Base-by-base conservation (phyloP, 176 grass and related monocot species). In the Zizania latifolia region DNA sequence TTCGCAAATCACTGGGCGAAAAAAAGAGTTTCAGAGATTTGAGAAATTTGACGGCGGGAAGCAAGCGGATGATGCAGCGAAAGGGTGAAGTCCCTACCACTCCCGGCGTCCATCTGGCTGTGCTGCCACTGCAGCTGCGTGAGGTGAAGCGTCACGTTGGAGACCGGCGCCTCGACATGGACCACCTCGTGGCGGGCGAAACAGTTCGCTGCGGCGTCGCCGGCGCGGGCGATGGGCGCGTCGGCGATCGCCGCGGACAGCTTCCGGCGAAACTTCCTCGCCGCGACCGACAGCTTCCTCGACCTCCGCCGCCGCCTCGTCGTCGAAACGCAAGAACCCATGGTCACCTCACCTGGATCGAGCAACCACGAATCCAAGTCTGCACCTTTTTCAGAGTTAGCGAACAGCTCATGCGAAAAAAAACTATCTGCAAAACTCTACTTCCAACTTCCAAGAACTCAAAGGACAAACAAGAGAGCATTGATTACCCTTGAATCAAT, bases 111-210 rank as follows among this genome's bases (percentile, higher is more conserved):
- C 67, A 86, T 86, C 68, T 98, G 89, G 75, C 81, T 94, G 79
- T 89, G 90, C 84, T 93, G 94, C 94, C 94, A 97, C 74, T 93
- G 94, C 88, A 97, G 41, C 81, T 97, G 86, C 27, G 88, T 97
- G 35, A 91, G 94, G 83, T 89, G 90, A 39, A 97, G 89, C 29
- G 88, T 93, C 21, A 94, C 73, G 86, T 89, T 93, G 5, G 91
- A 88, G 54, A 84, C 83, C 56, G 78, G 70, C 64, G 65, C 59
- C 68, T 83, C 86, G 26, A 87, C 80, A 10, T 15, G 75, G 27
- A 88, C 75, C 1, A 83, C 80, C 75, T 38, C 80, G 33, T 88
- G 86, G n/a, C 80, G 53, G 2, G 85, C 48, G 57, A 65, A 30
- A 66, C 58, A 64, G 43, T 37, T 31, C 56, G 33, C 74, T 5